Evolutionary conservation across 495 filamentous ascomycete genomes (phyloP), one percentile per base, ranked within the genome.

Genomic region (Aspergillus ellipticus): DNA sequence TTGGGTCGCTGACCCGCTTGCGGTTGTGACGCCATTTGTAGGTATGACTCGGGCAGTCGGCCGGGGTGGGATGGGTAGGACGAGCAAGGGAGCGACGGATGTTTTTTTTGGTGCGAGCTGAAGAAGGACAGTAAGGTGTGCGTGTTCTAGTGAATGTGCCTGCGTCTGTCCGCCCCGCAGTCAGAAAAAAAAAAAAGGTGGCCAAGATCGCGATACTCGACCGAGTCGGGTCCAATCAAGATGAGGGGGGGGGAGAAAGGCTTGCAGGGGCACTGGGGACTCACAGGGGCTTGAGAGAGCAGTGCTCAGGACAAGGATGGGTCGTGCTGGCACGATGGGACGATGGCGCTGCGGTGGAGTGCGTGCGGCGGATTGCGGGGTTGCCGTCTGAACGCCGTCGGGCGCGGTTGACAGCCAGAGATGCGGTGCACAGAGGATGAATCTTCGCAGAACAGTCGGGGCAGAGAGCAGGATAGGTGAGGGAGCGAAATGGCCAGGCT

Each of bases 1-100:
- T 87, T 83, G 20, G 85, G 83, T 55, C 78, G 81, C 61, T 70
- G 69, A 47, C 58, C 59, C 43, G 59, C 54, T 51, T 68, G 67
- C 13, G 63, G 55, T 63, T 67, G 75, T 10, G 69, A 56, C 37
- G 75, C 74, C 75, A 78, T 78, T 55, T 52, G 45, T 19, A n/a
- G 17, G 35, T n/a, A 2, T 39, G 35, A n/a, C n/a, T 15, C 3
- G 13, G 11, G 5, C 11, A 39, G 35, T n/a, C 3, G 9, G 10
- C n/a, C n/a, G 35, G n/a, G 53, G 43, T 26, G 52, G 31, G 52
- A 17, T 31, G 47, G 21, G 29, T 53, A 50, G 24, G 49, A 58
- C 9, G 21, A 28, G 28, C 16, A 48, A 29, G 45, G 37, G 16
- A 47, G 42, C 3, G 10, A 16, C 17, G 28, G 35, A 1, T n/a